Conservation (phyloP, 2,329 filamentous ascomycete species). For the Chaetothyriales sp. region DNA sequence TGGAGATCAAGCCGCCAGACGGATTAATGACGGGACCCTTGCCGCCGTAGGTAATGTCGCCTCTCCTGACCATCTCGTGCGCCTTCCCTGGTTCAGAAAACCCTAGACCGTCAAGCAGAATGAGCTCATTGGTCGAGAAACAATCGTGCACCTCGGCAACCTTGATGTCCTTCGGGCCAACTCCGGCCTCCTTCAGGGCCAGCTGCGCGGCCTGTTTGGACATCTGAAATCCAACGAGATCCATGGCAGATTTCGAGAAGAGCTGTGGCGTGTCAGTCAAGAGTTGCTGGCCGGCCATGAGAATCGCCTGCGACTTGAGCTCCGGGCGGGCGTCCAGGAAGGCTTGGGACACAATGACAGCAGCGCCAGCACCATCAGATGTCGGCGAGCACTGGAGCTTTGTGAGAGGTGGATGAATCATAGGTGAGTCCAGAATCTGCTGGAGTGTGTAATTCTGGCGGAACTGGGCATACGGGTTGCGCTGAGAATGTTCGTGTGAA, state of each 20-base stretch:
- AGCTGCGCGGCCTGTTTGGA: conserved; percentile 52
- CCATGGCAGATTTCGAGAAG: conserved; percentile 67
- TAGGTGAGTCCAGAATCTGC: conserved; percentile 60
- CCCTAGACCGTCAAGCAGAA: conserved; percentile 73
- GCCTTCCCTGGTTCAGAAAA: conserved; percentile 68
- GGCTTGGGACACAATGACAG: conserved; percentile 72
- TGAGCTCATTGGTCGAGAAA: conserved; percentile 90
- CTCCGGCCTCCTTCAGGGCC: conserved; percentile 63
- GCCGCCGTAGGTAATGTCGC: conserved; percentile 84
- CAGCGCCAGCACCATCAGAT: conserved; percentile 79
- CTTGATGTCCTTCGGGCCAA: conserved; percentile 52
- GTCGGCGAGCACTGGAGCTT: conserved; percentile 97
- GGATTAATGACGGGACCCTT: conserved; percentile 64
- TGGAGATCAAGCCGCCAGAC: conserved; percentile 85
- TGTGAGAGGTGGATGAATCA: conserved; percentile 76
- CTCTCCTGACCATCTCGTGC: conserved; percentile 73
- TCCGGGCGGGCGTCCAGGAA: conserved; percentile 84
- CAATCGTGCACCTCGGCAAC: conserved; percentile 94
- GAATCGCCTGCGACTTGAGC: conserved; percentile 64
- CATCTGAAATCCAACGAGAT: conserved; percentile 85
- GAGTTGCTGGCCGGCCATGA: conserved; percentile 76
- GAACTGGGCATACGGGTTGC: conserved; percentile 97
- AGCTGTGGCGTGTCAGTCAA: conserved; percentile 68
- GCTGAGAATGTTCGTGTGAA: conserved; percentile 80
- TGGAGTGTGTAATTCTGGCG: conserved; percentile 79